Evolutionary conservation across 2,329 filamentous ascomycete species (phyloP).

Genomic region (Tolypocladium tropicale): DNA sequence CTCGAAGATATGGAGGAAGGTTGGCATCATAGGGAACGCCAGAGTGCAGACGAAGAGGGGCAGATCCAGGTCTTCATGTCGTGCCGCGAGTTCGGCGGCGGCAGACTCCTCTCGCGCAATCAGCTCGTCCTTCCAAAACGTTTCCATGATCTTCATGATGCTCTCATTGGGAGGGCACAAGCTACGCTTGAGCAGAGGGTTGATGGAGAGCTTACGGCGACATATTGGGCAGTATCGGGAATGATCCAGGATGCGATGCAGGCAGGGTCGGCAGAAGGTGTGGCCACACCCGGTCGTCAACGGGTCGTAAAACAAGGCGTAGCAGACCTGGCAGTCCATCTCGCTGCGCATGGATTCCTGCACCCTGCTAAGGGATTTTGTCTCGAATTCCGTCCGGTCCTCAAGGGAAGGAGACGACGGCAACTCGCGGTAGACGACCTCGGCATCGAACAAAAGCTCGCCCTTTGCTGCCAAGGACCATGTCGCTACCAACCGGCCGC

Average conservation of each 20-base stretch:
- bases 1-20: slow-evolving; percentile 85
- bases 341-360: slow-evolving; percentile 55
- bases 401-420: slow-evolving; percentile 13
- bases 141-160: slow-evolving; percentile 51
- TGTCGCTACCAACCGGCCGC: slow-evolving; percentile 53
- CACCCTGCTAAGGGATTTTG: slow-evolving; percentile 36
- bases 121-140: slow-evolving; percentile 60
- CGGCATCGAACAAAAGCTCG: slow-evolving; percentile 43
- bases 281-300: slow-evolving; percentile 81
- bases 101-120: slow-evolving; percentile 44
- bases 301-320: slow-evolving; percentile 69
- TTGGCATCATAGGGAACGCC: slow-evolving; percentile 72
- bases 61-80: slow-evolving; percentile 47
- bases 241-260: slow-evolving; percentile 67
- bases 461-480: slow-evolving; percentile 57
- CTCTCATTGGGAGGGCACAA: slow-evolving; percentile 48
- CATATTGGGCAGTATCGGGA: slow-evolving; percentile 73
- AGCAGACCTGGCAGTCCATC: slow-evolving; percentile 84
- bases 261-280: slow-evolving; percentile 75
- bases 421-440: slow-evolving; percentile 37
- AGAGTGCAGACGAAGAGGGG: slow-evolving; percentile 76
- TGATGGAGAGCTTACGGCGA: slow-evolving; percentile 50
- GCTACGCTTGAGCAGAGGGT: slow-evolving; percentile 28
- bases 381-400: slow-evolving; percentile 13
- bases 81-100: slow-evolving; percentile 45